phyloP scores from a whole-genome alignment of 2,329 filamentous ascomycete genomes.

The Coniella lustricola region DNA sequence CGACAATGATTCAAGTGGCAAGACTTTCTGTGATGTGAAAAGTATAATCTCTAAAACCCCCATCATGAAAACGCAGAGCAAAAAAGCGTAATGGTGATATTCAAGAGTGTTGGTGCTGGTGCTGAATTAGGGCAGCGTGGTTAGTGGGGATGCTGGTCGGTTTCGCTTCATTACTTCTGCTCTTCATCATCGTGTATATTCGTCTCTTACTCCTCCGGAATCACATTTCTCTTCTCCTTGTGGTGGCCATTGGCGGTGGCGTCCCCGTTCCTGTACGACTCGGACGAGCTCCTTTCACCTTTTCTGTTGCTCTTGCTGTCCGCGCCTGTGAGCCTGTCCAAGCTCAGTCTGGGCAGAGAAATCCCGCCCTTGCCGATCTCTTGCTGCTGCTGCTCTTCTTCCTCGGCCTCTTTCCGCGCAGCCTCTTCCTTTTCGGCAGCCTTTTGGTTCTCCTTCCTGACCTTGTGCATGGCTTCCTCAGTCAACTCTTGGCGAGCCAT shows the following conservation, averaged over 20 bases:
- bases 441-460: slow-evolving; percentile 37
- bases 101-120: too few relatives aligned
- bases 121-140: too few relatives aligned
- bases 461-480: slow-evolving; percentile 43
- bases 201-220: too few relatives aligned
- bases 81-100: too few relatives aligned
- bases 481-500: slow-evolving; percentile 74
- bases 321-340: slow-evolving; percentile 7
- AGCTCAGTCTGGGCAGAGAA: slow-evolving; percentile 10
- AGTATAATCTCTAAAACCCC: too few relatives aligned
- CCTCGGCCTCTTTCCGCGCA: background rate
- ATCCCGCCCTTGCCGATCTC: background rate
- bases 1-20: too few relatives aligned
- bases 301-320: background rate
- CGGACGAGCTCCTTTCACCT: background rate
- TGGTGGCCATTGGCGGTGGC: background rate
- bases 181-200: too few relatives aligned
- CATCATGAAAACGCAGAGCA: too few relatives aligned
- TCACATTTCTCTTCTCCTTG: background rate
- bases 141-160: too few relatives aligned
- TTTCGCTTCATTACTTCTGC: too few relatives aligned
- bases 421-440: slow-evolving; percentile 20
- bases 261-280: background rate
- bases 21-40: too few relatives aligned
- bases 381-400: slow-evolving; percentile 3